These are phyloP conservation scores for Ilyonectria sp. DNA, from an alignment of 2,329 filamentous ascomycete genomes.

Conservation along the genomic window DNA sequence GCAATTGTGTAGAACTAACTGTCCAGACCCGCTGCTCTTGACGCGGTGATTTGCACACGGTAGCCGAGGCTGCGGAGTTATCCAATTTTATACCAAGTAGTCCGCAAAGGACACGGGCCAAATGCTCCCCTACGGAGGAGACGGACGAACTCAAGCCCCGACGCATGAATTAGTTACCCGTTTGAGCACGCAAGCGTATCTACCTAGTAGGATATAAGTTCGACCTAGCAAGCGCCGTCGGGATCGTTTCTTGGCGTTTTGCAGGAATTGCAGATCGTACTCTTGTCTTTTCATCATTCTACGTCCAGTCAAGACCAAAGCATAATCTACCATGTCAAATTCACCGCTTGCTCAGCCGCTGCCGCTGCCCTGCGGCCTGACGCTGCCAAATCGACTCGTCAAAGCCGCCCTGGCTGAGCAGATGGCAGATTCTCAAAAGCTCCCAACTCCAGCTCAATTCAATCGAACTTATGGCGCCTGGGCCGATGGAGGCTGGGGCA, in stretches of 20 bases:
- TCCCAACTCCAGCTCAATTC: slow-evolving; percentile 59
- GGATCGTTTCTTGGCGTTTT: too few relatives aligned
- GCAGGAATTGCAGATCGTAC: neutral
- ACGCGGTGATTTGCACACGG: neutral
- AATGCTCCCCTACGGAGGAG: neutral
- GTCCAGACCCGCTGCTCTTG: too few relatives aligned
- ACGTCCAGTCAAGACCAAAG: neutral
- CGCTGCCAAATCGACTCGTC: slow-evolving; percentile 68
- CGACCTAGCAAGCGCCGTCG: too few relatives aligned
- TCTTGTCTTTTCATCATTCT: neutral
- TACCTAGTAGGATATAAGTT: too few relatives aligned
- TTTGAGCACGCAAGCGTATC: neutral
- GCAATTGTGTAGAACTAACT: too few relatives aligned
- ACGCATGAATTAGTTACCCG: neutral
- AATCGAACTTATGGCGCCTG: slow-evolving; percentile 65
- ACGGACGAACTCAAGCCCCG: slow-evolving; percentile 2
- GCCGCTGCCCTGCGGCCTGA: slow-evolving; percentile 69
- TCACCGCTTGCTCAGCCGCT: slow-evolving; percentile 54
- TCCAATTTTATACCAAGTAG: neutral
- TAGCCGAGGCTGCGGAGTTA: neutral
- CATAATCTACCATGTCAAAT: slow-evolving; percentile 26
- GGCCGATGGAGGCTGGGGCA: slow-evolving; percentile 68
- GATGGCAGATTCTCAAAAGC: slow-evolving; percentile 57
- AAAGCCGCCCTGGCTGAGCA: slow-evolving; percentile 67
- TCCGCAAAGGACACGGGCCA: neutral